phyloP scores from a whole-genome alignment of 1,139 yeast genomes.

The Suhomyces yuchorum region DNA sequence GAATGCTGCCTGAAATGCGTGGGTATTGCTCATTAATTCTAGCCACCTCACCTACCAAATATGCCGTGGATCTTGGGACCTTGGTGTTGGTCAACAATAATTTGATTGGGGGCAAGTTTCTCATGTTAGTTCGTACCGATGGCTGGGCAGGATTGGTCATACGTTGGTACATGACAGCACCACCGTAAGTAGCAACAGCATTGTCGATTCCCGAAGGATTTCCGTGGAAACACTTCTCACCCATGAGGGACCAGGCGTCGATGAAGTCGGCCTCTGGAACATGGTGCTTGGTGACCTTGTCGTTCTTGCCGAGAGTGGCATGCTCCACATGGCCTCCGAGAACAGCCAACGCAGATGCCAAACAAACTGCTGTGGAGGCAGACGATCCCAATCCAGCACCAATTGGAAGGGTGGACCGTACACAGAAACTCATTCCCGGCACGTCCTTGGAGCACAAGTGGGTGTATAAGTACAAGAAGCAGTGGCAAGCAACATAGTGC shows the following conservation, averaged over 20 bases:
- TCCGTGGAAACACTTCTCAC: constrained; percentile 95
- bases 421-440: constrained; percentile 59
- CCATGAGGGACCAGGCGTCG: constrained; percentile 87
- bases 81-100: constrained; percentile 81
- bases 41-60: constrained; percentile 77
- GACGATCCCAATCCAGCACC: constrained; percentile 98
- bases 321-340: constrained; percentile 56
- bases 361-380: constrained; percentile 85
- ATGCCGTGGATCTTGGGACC: constrained; percentile 85
- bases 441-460: constrained; percentile 52
- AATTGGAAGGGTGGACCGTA: constrained; percentile 85
- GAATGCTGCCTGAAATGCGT: constrained; percentile 54
- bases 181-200: constrained; percentile 94
- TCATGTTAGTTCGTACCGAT: constrained; percentile 62
- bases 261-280: constrained; percentile 58
- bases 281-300: constrained; percentile 35
- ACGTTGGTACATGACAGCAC: constrained; percentile 89
- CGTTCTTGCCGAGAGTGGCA: constrained; percentile 32
- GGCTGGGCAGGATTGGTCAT: constrained; percentile 53
- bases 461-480: constrained; percentile 77
- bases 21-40: constrained; percentile 55
- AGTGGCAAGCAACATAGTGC: constrained; percentile 81
- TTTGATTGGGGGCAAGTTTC: constrained; percentile 74
- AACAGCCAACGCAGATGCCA: constrained; percentile 72
- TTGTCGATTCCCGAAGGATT: constrained; percentile 97